Conservation (phyloP, 495 filamentous ascomycete species). For the Aspergillus biplanus region DNA sequence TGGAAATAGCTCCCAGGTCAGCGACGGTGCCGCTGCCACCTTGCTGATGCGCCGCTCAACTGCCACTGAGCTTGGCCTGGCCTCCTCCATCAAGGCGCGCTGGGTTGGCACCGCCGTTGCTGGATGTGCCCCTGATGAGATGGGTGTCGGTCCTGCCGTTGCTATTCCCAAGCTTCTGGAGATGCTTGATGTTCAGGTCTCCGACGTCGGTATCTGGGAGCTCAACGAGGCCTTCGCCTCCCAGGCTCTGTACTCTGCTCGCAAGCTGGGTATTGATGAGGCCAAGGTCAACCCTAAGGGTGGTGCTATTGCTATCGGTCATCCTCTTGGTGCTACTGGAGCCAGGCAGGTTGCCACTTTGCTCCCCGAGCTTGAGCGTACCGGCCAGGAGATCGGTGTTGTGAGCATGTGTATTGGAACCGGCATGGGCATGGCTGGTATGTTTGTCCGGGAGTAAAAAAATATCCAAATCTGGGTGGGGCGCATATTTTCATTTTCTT, state of each 20-base stretch:
- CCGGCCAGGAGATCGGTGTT: constrained; percentile 68
- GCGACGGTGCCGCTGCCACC: constrained; percentile 83
- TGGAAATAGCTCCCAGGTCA: constrained; percentile 85
- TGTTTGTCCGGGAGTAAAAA: constrained; percentile 79
- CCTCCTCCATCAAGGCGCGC: constrained; percentile 70
- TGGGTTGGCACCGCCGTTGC: constrained; percentile 75
- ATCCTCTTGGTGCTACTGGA: constrained; percentile 91
- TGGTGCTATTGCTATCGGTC: constrained; percentile 90
- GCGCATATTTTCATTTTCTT: constrained; percentile 13
- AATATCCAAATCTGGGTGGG: not conserved
- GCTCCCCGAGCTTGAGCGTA: constrained; percentile 67
- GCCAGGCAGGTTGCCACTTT: constrained; percentile 79
- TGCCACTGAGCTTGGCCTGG: constrained; percentile 73
- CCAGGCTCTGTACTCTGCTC: constrained; percentile 80
- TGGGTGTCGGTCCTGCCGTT: constrained; percentile 86
- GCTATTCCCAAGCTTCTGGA: constrained; percentile 81
- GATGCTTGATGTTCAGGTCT: constrained; percentile 61
- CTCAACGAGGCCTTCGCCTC: constrained; percentile 96
- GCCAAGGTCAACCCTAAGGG: constrained; percentile 86
- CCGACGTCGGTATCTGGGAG: constrained; percentile 89
- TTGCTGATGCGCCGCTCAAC: constrained; percentile 83
- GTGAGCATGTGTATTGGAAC: constrained; percentile 91
- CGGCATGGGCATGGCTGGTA: constrained; percentile 88
- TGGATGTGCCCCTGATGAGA: constrained; percentile 86
- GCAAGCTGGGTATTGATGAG: constrained; percentile 70